Base-by-base conservation (phyloP, 768 basidiomycete genomes). In the Leccinum sublutescens region DNA sequence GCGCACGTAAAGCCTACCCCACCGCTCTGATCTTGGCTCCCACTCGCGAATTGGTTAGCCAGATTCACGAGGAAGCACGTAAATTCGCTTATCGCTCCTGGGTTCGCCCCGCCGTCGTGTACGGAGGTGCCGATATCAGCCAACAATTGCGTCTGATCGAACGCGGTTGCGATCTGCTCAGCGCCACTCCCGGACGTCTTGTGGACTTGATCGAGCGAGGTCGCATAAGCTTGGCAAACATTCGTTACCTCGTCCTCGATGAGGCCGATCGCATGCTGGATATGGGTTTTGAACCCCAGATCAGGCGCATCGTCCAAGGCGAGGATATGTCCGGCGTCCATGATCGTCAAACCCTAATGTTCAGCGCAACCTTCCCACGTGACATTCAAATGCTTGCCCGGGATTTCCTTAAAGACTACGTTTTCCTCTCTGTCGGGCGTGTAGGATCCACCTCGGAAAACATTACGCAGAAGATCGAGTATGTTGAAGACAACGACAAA, bases 261-360 rank as follows among this genome's bases (percentile, higher is more conserved):
- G 97, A 99, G 79, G 97, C 97, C 61, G 97, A 99, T 81, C 91
- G 97, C 70, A 99, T 99, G 97, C 85, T 99, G 71, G 97, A 99
- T 80, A 99, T 99, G 97, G 97, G 97, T 88, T 99, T 99, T 82
- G 97, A 99, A 77, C 97, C 97, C 57, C 97, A 98, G 78, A 99
- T 99, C 70, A 85, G 97, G 63, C 85, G 94, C 33, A 99, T 99
- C 71, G 97, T 99, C 19, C 93, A 99, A 75, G 91, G 92, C 66
- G 94, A 95, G 70, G 97, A 99, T 74, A 99, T 99, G 97, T 94
- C 97, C n/a, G 89, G 87, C 50, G 85, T 89, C 14, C 77, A 82
- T 27, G 87, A 94, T 12, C 91, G 97, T 62, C 97, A 98, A 73
- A 99, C 97, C 2, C 90, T 99, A 77, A 99, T 99, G 97, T 99